Evolutionary conservation across 2,329 filamentous ascomycete species (phyloP).

Genomic region (Beauveria sp.): DNA sequence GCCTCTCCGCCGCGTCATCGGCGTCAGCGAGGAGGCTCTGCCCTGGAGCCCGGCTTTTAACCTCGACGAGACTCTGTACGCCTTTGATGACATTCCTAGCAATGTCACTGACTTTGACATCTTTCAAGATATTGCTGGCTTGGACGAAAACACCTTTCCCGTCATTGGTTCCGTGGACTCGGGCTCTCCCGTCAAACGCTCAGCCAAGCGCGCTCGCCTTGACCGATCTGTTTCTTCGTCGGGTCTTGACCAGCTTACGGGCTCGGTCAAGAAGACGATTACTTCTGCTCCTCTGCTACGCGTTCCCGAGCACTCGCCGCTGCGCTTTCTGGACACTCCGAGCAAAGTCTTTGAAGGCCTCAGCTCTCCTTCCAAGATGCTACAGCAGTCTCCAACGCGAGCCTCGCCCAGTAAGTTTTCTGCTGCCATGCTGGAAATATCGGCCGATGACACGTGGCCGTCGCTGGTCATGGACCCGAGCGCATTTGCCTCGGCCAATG

Average conservation of each 20-base stretch:
- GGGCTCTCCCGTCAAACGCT: conserved; percentile 62
- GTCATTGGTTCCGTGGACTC: conserved; percentile 41
- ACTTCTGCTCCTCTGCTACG: conserved; percentile 45
- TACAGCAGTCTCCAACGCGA: conserved; percentile 27
- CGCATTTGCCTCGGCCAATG: conserved; percentile 33
- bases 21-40: conserved; percentile 34
- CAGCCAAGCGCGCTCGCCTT: conserved; percentile 50
- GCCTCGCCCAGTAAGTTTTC: conserved; percentile 46
- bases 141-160: conserved; percentile 24
- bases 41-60: conserved; percentile 63
- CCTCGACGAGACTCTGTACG: conserved; percentile 49
- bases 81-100: conserved; percentile 40
- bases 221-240: conserved; percentile 58
- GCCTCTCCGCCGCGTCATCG: conserved; percentile 47
- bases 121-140: conserved; percentile 38
- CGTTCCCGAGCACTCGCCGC: conserved; percentile 33
- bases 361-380: conserved; percentile 48
- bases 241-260: conserved; percentile 54
- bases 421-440: conserved; percentile 24
- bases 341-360: conserved; percentile 50
- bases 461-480: conserved; percentile 26
- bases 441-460: conserved; percentile 32
- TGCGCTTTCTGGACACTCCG: conserved; percentile 43
- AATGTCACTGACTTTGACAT: conserved; percentile 55
- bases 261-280: conserved; percentile 43